Evolutionary conservation across 192 early-diverging fungal genomes (phyloP).

Genomic region (Coemansia asiatica): DNA sequence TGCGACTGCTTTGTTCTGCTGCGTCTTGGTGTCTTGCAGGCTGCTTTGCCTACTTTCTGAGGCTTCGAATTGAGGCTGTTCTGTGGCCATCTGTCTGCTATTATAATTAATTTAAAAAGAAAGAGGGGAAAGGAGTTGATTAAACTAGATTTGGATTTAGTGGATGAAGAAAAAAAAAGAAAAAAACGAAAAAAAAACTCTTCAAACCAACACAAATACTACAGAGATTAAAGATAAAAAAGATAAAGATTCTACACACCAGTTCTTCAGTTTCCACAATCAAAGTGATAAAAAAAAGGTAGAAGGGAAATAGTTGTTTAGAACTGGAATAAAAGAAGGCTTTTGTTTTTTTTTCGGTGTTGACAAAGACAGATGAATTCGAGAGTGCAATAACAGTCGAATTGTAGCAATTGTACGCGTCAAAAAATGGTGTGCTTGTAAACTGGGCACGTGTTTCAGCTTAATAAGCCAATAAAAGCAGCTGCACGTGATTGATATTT

Average conservation of each 20-base stretch:
- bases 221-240: background rate
- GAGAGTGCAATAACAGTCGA: too few species aligned
- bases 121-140: too few species aligned
- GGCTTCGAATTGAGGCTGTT: constrained; percentile 1
- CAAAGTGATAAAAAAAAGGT: background rate
- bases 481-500: background rate
- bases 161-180: background rate
- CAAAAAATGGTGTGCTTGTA: background rate
- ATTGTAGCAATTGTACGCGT: background rate
- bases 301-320: background rate
- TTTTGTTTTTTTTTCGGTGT: background rate
- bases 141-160: background rate
- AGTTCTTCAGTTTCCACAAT: background rate
- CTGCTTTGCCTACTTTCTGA: background rate
- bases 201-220: background rate
- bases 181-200: background rate
- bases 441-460: background rate
- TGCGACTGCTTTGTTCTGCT: background rate
- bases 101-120: background rate
- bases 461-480: background rate
- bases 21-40: background rate
- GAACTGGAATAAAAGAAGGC: background rate
- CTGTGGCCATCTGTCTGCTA: constrained; percentile 5
- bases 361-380: too few species aligned
- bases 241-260: background rate